Conservation (phyloP, 2,329 filamentous ascomycete species). For the Alternaria ethzedia region DNA sequence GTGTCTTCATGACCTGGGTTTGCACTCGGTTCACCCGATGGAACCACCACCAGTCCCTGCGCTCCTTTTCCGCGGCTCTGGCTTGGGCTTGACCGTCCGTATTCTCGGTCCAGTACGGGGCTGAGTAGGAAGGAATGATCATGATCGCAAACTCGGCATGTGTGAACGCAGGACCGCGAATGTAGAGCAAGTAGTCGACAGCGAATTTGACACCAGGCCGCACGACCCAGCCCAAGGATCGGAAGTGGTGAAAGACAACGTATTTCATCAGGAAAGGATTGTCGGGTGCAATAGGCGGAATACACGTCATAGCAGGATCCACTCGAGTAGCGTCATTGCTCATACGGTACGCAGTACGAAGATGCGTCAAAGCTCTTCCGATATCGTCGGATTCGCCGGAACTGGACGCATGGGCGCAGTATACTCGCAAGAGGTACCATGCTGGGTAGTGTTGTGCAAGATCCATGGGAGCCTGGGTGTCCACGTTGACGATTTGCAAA, state of each 20-base stretch:
- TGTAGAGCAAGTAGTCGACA: conserved; percentile 93
- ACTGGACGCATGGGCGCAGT: conserved; percentile 73
- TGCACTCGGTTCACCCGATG: conserved; percentile 91
- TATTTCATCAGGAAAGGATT: conserved; percentile 88
- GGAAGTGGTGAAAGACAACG: conserved; percentile 92
- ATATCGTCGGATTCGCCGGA: conserved; percentile 42
- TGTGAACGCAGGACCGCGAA: conserved; percentile 88
- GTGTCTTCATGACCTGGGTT: conserved; percentile 85
- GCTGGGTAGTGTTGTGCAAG: conserved; percentile 52
- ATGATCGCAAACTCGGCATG: conserved; percentile 93
- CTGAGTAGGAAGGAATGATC: conserved; percentile 80
- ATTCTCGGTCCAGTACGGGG: conserved; percentile 72
- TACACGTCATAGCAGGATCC: conserved; percentile 7
- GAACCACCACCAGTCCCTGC: conserved; percentile 77
- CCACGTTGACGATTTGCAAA: conserved; percentile 66
- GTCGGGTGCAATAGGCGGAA: conserved; percentile 66
- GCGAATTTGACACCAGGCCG: conserved; percentile 93
- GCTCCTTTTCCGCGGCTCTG: conserved; percentile 47
- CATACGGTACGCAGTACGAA: conserved; percentile 21
- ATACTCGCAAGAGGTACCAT: conserved; percentile 55
- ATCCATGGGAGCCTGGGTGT: conserved; percentile 39
- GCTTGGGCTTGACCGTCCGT: conserved; percentile 37
- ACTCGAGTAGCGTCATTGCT: conserved; percentile 14
- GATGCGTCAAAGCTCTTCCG: conserved; percentile 12
- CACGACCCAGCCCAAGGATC: conserved; percentile 92